These are phyloP conservation scores for Odontarrhena argentea DNA, from an alignment of 345 rosid species.

Conservation along the genomic window DNA sequence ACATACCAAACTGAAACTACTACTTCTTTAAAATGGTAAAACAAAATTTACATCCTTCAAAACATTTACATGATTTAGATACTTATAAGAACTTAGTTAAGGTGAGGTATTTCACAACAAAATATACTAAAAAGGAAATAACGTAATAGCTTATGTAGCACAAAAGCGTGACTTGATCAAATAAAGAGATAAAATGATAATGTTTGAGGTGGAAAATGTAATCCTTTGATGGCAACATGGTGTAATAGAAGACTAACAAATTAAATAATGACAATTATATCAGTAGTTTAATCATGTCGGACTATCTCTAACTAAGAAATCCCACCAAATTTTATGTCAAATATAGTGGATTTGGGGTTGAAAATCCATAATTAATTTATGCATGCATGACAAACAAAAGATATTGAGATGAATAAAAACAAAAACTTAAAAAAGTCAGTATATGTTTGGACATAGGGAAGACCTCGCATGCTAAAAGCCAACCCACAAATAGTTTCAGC, in stretches of 20 bases:
- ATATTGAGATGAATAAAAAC: slow-evolving; percentile 27
- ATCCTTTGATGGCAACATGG: slow-evolving; percentile 14
- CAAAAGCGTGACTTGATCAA: slow-evolving; percentile 29
- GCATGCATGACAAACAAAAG: slow-evolving; percentile 45
- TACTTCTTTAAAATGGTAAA: too few species aligned
- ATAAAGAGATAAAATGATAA: slow-evolving; percentile 27
- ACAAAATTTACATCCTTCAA: background rate
- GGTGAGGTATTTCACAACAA: slow-evolving; percentile 16
- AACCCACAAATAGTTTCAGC: slow-evolving; percentile 32
- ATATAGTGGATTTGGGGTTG: slow-evolving; percentile 14
- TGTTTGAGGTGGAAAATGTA: slow-evolving; percentile 29
- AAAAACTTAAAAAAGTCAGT: slow-evolving; percentile 7
- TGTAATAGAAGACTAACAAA: slow-evolving; percentile 22
- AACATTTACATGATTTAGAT: background rate
- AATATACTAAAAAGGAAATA: background rate
- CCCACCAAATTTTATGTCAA: slow-evolving; percentile 33
- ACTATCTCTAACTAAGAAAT: slow-evolving; percentile 28
- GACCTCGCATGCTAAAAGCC: slow-evolving; percentile 43
- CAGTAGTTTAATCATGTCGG: slow-evolving; percentile 42
- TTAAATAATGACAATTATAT: slow-evolving; percentile 33
- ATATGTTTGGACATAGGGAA: slow-evolving; percentile 39
- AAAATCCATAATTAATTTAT: slow-evolving; percentile 29
- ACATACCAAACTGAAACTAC: too few species aligned
- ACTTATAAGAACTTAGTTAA: background rate
- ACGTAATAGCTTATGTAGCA: slow-evolving; percentile 6